Evolutionary conservation across 1,139 yeast species (phyloP).

Genomic region (Maudiozyma humilis): DNA sequence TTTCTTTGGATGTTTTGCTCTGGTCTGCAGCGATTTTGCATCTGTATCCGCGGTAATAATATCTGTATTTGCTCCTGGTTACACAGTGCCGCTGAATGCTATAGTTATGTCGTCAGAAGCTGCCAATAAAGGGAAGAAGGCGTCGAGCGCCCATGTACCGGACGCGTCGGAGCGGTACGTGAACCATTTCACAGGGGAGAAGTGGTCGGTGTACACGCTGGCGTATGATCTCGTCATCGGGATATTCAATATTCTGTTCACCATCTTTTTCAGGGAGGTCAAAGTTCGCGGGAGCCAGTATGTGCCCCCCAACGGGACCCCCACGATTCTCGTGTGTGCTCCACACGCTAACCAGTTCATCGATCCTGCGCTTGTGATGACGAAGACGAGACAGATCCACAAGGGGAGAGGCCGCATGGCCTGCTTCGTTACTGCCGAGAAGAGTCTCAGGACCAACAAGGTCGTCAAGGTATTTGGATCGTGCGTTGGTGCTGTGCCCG

Average conservation of each 20-base stretch:
- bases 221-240: conserved; percentile 10
- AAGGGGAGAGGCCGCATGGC: conserved; percentile 65
- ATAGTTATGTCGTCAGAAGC: background rate
- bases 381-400: conserved; percentile 48
- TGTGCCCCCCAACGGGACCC: conserved; percentile 59
- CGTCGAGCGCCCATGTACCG: conserved; percentile 13
- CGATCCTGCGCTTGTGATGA: conserved; percentile 80
- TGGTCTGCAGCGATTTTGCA: too few relatives aligned
- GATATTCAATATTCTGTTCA: conserved; percentile 11
- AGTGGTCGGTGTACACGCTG: conserved; percentile 7
- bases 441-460: conserved; percentile 50
- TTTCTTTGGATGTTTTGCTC: too few relatives aligned
- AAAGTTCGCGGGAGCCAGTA: conserved; percentile 86
- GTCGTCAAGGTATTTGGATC: conserved; percentile 72
- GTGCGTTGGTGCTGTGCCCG: conserved; percentile 78
- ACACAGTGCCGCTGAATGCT: too few relatives aligned
- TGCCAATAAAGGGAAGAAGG: background rate
- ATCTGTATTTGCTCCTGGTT: too few relatives aligned
- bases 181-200: conserved; percentile 10
- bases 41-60: too few relatives aligned
- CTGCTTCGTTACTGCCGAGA: conserved; percentile 81
- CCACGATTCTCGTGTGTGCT: conserved; percentile 91
- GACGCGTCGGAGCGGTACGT: conserved; percentile 5
- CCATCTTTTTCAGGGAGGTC: conserved; percentile 72
- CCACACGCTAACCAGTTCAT: conserved; percentile 97